Conservation (phyloP, 352 stramenopile species). For the Globisporangium paddicum region DNA sequence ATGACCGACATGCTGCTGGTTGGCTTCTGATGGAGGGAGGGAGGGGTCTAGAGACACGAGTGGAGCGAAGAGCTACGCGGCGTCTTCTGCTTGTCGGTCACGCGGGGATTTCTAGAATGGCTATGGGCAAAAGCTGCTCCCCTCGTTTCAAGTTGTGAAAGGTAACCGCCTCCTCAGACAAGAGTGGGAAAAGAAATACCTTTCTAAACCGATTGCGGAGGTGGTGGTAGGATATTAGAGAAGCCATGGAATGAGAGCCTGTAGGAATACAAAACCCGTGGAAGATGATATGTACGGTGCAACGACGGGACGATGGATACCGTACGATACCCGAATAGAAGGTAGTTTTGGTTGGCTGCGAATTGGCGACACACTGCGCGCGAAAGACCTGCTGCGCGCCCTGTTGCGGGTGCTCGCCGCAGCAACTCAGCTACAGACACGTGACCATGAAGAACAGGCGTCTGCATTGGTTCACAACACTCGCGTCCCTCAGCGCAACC, state of each 20-base stretch:
- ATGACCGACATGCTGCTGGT: conserved; percentile 91
- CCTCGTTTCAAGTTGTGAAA: no score
- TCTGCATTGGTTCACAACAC: no score
- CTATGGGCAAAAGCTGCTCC: no score
- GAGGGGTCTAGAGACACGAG: conserved; percentile 1
- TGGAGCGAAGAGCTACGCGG: not conserved
- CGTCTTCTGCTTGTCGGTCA: not conserved
- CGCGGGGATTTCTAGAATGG: conserved; percentile 23
- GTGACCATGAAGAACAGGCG: no score
- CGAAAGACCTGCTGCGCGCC: not conserved
- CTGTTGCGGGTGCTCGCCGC: no score
- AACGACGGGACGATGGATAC: conserved; percentile 6
- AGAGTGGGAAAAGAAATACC: not conserved
- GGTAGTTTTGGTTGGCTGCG: conserved; percentile 16
- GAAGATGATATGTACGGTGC: not conserved
- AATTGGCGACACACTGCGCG: not conserved
- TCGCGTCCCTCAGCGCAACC: no score
- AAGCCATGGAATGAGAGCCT: not conserved
- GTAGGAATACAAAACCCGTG: not conserved
- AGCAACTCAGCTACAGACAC: no score
- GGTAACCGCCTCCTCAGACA: conserved; percentile 5
- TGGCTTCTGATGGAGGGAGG: not conserved
- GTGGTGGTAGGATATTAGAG: not conserved
- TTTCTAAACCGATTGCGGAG: not conserved
- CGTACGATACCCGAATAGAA: conserved; percentile 12